Evolutionary conservation across 2,329 filamentous ascomycete genomes (phyloP).

Genomic region (Penicillium sp.): DNA sequence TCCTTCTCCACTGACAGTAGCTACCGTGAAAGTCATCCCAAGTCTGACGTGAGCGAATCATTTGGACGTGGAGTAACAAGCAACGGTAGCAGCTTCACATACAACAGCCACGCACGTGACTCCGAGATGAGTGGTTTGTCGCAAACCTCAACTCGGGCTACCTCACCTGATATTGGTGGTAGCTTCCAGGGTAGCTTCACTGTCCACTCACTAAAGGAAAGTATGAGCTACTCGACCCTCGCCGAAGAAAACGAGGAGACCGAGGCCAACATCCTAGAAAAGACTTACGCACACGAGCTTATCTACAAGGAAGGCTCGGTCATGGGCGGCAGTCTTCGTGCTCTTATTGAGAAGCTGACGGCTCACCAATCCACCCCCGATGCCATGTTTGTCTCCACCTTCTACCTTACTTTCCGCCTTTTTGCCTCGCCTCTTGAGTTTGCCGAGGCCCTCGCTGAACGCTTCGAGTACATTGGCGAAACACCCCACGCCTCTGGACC

Average conservation of each 20-base stretch:
- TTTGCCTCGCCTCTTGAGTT: slow-evolving; percentile 82
- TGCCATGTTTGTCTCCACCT: slow-evolving; percentile 85
- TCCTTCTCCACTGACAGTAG: slow-evolving; percentile 30
- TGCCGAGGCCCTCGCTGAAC: slow-evolving; percentile 77
- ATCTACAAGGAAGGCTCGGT: slow-evolving; percentile 94
- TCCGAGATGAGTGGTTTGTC: slow-evolving; percentile 80
- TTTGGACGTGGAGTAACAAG: slow-evolving; percentile 70
- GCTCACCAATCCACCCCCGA: slow-evolving; percentile 92
- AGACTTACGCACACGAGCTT: slow-evolving; percentile 86
- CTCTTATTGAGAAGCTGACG: slow-evolving; percentile 90
- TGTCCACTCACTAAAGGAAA: slow-evolving; percentile 67
- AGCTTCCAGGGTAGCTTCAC: slow-evolving; percentile 54
- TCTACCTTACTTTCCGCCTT: slow-evolving; percentile 92
- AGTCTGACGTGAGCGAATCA: slow-evolving; percentile 33
- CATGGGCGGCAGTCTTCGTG: slow-evolving; percentile 85
- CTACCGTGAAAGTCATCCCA: slow-evolving; percentile 40
- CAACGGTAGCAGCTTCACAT: slow-evolving; percentile 75
- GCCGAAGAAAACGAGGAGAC: slow-evolving; percentile 75
- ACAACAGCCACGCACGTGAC: slow-evolving; percentile 68
- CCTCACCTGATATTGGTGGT: slow-evolving; percentile 70
- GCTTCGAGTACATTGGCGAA: slow-evolving; percentile 88
- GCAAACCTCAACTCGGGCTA: slow-evolving; percentile 80
- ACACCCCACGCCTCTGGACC: slow-evolving; percentile 72
- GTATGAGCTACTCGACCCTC: slow-evolving; percentile 63
- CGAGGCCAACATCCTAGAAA: slow-evolving; percentile 82